Conservation (phyloP, 2,329 filamentous ascomycete species). For the Colletotrichum musicola region DNA sequence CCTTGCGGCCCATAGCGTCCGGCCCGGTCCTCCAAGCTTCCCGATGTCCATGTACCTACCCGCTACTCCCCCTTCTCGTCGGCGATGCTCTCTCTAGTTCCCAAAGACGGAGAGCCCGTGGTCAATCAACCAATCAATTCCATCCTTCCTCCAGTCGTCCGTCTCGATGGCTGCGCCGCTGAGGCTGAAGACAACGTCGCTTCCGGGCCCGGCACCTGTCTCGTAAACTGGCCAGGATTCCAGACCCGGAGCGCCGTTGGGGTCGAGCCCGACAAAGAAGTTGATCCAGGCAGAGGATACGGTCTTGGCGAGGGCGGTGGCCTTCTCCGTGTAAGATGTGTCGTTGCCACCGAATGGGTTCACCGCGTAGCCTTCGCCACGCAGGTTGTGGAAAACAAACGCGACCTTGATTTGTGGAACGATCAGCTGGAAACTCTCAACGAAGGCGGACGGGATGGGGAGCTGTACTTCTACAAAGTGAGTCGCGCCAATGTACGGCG, state of each 20-base stretch:
- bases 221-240: slow-evolving; percentile 46
- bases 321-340: slow-evolving; percentile 42
- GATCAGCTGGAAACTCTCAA: neutral
- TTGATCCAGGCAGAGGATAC: slow-evolving; percentile 50
- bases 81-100: slow-evolving; percentile 15
- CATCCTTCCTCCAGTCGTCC: slow-evolving; percentile 47
- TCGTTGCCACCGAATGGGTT: slow-evolving; percentile 49
- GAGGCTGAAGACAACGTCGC: slow-evolving; percentile 47
- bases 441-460: neutral
- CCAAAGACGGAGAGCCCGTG: slow-evolving; percentile 46
- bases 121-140: slow-evolving; percentile 47
- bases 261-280: slow-evolving; percentile 44
- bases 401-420: slow-evolving; percentile 45
- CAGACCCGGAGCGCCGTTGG: slow-evolving; percentile 42
- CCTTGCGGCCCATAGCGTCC: too few relatives aligned
- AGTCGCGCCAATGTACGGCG: slow-evolving; percentile 42
- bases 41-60: too few relatives aligned
- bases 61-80: too few relatives aligned
- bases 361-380: slow-evolving; percentile 47
- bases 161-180: slow-evolving; percentile 44
- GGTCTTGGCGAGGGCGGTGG: slow-evolving; percentile 43
- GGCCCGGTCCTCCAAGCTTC: too few relatives aligned
- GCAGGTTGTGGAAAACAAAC: slow-evolving; percentile 55
- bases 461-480: slow-evolving; percentile 56
- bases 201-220: slow-evolving; percentile 38